A percentile compares a stretch with the other conserved stretches of the same genome.
Conservation (phyloP, 345 rosid genomes). For the Bruguiera gymnorhiza region DNA sequence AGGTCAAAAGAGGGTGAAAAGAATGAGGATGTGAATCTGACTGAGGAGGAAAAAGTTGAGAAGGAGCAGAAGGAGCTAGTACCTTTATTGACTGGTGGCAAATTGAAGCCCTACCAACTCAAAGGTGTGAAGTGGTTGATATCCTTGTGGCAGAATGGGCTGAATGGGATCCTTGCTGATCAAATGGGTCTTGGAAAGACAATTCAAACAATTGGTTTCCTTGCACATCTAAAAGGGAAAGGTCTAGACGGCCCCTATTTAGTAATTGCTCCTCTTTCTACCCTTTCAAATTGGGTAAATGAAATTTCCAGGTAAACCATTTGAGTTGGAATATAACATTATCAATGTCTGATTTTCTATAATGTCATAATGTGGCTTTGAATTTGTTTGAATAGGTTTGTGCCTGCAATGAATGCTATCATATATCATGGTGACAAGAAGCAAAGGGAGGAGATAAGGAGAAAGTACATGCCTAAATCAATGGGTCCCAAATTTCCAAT, state of each 20-base stretch:
- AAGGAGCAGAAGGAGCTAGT: constrained; percentile 81
- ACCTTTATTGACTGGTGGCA: constrained; percentile 86
- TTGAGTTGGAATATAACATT: background rate
- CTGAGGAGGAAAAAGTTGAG: constrained; percentile 68
- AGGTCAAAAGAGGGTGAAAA: constrained; percentile 57
- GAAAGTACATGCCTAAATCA: constrained; percentile 64
- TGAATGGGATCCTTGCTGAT: constrained; percentile 97
- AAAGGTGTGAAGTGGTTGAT: constrained; percentile 98
- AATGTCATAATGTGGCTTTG: background rate
- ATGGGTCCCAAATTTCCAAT: constrained; percentile 83
- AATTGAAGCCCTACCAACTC: constrained; percentile 79
- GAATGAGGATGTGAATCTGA: constrained; percentile 44
- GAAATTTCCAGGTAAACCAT: constrained; percentile 66
- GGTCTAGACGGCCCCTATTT: constrained; percentile 88
- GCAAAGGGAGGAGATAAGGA: constrained; percentile 59
- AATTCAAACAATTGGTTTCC: constrained; percentile 88
- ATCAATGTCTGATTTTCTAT: background rate
- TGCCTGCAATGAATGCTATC: constrained; percentile 64
- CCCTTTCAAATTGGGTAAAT: constrained; percentile 90
- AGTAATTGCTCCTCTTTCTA: constrained; percentile 95
- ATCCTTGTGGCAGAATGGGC: constrained; percentile 92
- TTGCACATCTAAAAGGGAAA: constrained; percentile 81
- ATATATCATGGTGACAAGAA: constrained; percentile 80
- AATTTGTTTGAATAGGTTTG: constrained; percentile 48
- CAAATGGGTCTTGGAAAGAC: constrained; percentile 99